Percentiles rank a stretch among this genome's conserved stretches.
These are phyloP conservation scores for Fusarium brevicatenulatum DNA, from an alignment of 2,329 filamentous ascomycete genomes.

Conservation along the genomic window DNA sequence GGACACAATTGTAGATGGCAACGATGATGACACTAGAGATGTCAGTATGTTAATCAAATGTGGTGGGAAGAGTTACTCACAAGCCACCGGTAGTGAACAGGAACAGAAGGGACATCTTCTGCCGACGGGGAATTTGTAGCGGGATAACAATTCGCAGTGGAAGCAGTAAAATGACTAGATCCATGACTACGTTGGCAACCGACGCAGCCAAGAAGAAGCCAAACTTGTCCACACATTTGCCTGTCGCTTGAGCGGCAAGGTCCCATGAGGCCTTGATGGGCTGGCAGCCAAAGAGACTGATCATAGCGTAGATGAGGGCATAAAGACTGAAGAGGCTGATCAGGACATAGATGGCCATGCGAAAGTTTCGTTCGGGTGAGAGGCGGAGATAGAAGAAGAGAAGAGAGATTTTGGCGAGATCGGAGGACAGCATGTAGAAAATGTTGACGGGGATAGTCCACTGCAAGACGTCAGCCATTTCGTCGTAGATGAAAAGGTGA, in stretches of 20 bases:
- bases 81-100: conserved; percentile 39
- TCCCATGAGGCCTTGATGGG: conserved; percentile 39
- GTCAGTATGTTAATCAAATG: background rate
- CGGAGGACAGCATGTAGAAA: conserved; percentile 40
- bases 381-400: conserved; percentile 39
- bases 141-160: conserved; percentile 30
- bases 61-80: background rate
- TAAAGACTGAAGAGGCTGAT: conserved; percentile 22
- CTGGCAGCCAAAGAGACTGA: conserved; percentile 36
- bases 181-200: conserved; percentile 40
- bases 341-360: conserved; percentile 17
- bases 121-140: conserved; percentile 29
- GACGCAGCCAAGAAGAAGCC: conserved; percentile 39
- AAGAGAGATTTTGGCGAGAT: conserved; percentile 38
- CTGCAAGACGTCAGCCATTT: background rate
- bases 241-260: conserved; percentile 30
- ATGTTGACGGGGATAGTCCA: conserved; percentile 42
- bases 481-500: fast-evolving
- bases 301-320: conserved; percentile 36
- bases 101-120: conserved; percentile 30
- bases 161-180: conserved; percentile 30
- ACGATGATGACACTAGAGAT: conserved; percentile 30
- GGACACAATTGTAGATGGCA: conserved; percentile 37
- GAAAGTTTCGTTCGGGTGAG: conserved; percentile 35
- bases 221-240: conserved; percentile 40